Evolutionary conservation across 2,329 filamentous ascomycete genomes (phyloP), one percentile per base, ranked within the genome.

Genomic region (Fusarium gaditjirri): DNA sequence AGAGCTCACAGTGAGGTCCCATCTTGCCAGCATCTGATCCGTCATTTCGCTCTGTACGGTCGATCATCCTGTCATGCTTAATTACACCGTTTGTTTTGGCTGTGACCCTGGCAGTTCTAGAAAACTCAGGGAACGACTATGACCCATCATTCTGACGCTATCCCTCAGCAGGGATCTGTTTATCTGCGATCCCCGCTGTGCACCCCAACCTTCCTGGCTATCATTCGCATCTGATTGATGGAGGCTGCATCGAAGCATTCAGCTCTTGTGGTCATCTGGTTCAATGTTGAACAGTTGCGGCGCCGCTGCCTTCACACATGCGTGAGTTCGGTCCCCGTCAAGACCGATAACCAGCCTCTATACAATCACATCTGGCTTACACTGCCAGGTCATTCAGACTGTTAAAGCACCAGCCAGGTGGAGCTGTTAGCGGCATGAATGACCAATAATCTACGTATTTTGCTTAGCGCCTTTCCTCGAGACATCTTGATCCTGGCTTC

Each of bases 61-160:
- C 58, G 65, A 72, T 73, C 70, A 57, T 49, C 70, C 42, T 68
- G 66, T 72, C 66, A 72, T 73, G 70, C 70, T 73, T 73, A 73
- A 62, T 72, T 72, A 68, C 70, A 71, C 61, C 66, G 70, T 66
- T 73, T 60, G 53, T 68, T 72, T 64, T 46, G 61, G 39, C 44
- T 60, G 49, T 56, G 23, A 68, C 71, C 70, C 70, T 58, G 47
- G 70, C 61, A 57, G 29, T 72, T 72, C 70, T 73, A 72, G 70
- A 72, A 72, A 73, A 71, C 70, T 27, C 49, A 64, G 61, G 44
- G 70, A 72, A 72, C 57, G 50, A 64, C 64, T 57, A 71, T 63
- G 50, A 55, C 46, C 61, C 69, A 72, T 72, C 42, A 44, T 63
- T 31, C 33, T 58, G 39, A 38, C 21, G 41, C 43, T 55, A 56